phyloP scores from a whole-genome alignment of 192 early-diverging fungal genomes.

The Gonapodya sp. region DNA sequence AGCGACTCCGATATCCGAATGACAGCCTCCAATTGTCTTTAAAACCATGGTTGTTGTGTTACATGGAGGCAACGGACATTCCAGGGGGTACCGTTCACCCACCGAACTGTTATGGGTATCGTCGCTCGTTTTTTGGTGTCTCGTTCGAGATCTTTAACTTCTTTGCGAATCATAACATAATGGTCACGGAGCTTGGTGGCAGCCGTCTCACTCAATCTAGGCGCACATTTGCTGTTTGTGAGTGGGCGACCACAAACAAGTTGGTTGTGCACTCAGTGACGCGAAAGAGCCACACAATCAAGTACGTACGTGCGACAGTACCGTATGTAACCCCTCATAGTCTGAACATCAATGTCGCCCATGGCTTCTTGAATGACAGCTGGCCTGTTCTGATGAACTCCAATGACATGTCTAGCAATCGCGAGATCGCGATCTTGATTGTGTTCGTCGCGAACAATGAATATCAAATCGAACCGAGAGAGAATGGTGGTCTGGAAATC shows the following conservation, averaged over 20 bases:
- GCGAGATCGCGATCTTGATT: conserved; percentile 82
- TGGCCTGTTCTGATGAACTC: conserved; percentile 48
- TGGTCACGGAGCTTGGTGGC: conserved; percentile 87
- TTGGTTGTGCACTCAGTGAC: not conserved
- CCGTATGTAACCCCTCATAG: conserved; percentile 91
- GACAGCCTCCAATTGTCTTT: conserved; percentile 95
- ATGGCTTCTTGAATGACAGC: conserved; percentile 38
- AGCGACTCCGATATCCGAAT: conserved; percentile 96
- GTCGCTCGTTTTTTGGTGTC: conserved; percentile 61
- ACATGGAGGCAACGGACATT: too few species aligned
- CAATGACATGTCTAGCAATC: conserved; percentile 93
- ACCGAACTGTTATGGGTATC: conserved; percentile 94
- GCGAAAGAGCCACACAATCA: not conserved
- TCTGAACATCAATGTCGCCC: conserved; percentile 82
- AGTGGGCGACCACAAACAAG: too few species aligned
- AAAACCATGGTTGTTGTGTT: conserved; percentile 18
- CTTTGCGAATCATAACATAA: conserved; percentile 83
- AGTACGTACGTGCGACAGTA: conserved; percentile 74
- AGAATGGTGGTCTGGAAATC: conserved; percentile 99
- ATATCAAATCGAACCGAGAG: conserved; percentile 99
- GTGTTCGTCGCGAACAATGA: conserved; percentile 96
- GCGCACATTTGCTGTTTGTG: conserved; percentile 91
- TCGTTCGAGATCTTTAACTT: conserved; percentile 68
- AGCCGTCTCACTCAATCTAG: conserved; percentile 76
- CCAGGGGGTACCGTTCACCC: not conserved